Evolutionary conservation across 2,329 filamentous ascomycete genomes (phyloP).

Genomic region (Fusarium dimerum): DNA sequence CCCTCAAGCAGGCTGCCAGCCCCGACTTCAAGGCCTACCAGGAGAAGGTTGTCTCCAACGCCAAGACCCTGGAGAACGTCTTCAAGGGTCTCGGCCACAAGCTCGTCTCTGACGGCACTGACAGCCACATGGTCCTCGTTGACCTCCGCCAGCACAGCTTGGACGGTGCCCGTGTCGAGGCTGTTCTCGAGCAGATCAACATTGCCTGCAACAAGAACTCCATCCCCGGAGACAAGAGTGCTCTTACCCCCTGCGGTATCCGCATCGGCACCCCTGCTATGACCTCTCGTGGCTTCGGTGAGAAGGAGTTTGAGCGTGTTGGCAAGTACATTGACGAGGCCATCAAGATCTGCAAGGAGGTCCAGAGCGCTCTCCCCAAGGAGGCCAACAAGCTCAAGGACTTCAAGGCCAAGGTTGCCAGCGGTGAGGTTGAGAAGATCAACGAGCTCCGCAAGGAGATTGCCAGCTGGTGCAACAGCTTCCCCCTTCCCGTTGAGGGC

Average conservation of each 20-base stretch:
- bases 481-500: constrained; percentile 87
- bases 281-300: constrained; percentile 92
- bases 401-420: constrained; percentile 90
- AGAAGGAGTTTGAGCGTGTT: constrained; percentile 89
- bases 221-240: constrained; percentile 95
- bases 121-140: constrained; percentile 95
- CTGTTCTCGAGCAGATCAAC: constrained; percentile 95
- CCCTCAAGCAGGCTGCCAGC: constrained; percentile 87
- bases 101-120: constrained; percentile 92
- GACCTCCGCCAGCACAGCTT: constrained; percentile 86
- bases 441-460: constrained; percentile 87
- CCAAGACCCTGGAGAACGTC: constrained; percentile 83
- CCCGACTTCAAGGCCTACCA: constrained; percentile 95
- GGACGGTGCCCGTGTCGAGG: constrained; percentile 93
- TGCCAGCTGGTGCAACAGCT: constrained; percentile 78
- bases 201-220: constrained; percentile 99
- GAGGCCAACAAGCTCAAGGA: constrained; percentile 99
- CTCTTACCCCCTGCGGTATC: constrained; percentile 90
- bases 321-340: constrained; percentile 84
- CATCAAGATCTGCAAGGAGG: constrained; percentile 87
- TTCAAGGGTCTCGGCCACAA: constrained; percentile 90
- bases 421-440: constrained; percentile 79
- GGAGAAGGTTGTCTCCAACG: constrained; percentile 87
- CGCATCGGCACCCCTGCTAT: constrained; percentile 97
- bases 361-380: constrained; percentile 85